phyloP scores from a whole-genome alignment of 108 stramenopile genomes.

The Fragilaria crotonensis region DNA sequence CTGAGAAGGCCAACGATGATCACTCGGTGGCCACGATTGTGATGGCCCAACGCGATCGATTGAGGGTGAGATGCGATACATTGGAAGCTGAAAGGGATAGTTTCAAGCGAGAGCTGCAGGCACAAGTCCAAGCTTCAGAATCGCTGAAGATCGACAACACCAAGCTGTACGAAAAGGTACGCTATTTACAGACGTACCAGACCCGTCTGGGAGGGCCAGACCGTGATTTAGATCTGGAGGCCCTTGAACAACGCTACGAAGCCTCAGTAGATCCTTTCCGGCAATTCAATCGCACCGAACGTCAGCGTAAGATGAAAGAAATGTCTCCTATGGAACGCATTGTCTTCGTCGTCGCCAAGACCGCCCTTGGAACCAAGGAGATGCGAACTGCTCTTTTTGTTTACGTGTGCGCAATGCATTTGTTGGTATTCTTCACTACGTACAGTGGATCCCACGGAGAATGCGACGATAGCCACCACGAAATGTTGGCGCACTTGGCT shows the following conservation, averaged over 20 bases:
- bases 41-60: conserved; percentile 83
- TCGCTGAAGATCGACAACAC: conserved; percentile 79
- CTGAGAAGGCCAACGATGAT: conserved; percentile 70
- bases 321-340: conserved; percentile 85
- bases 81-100: conserved; percentile 83
- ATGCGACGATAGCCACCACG: conserved; percentile 14
- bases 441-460: conserved; percentile 76
- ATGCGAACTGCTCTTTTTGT: conserved; percentile 81
- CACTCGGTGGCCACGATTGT: conserved; percentile 87
- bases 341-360: conserved; percentile 76
- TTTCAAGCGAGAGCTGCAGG: conserved; percentile 81
- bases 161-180: conserved; percentile 86
- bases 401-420: conserved; percentile 69
- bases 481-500: conserved; percentile 35
- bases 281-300: conserved; percentile 73
- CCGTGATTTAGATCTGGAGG: conserved; percentile 80
- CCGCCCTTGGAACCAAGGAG: conserved; percentile 72
- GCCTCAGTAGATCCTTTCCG: conserved; percentile 85
- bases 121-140: conserved; percentile 67
- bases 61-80: conserved; percentile 64
- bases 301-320: conserved; percentile 81
- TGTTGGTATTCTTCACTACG: conserved; percentile 81
- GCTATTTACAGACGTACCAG: conserved; percentile 73
- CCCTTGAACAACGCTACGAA: conserved; percentile 83
- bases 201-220: conserved; percentile 23